Evolutionary conservation across 163 green algal genomes (phyloP), one percentile per base, ranked within the genome.

Genomic region (Scenedesmus sp.): DNA sequence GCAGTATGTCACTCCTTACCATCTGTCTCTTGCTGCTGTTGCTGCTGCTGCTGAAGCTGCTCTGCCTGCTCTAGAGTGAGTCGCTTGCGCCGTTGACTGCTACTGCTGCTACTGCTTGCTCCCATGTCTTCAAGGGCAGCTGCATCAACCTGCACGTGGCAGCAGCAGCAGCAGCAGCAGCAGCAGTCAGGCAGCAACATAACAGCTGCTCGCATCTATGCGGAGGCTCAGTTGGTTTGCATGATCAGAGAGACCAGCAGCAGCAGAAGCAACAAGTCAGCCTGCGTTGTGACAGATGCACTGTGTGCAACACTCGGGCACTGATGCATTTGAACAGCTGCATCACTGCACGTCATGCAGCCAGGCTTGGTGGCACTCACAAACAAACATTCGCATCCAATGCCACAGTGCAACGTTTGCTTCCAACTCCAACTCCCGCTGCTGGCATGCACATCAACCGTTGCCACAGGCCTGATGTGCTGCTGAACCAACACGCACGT

Each of bases 31-130:
- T 57, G 54, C 87, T 90, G 64, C 86, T 84, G 64, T 55, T 82
- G 86, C 86, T 82, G 55, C 83, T 84, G 85, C 86, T 82, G 66
- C 86, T 83, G 66, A 6, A 59, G 66, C 67, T 82, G 86, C 66
- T 90, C 86, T 84, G 86, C 87, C n/a, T 86, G 23, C 57, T 86
- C 87, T 12, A 91, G 59, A 26, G 87, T 86, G 15, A 86, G 34
- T 57, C 87, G 57, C 87, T 26, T 76, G 4, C 87, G 73, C 56
- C 87, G 87, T 76, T 60, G 52, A 12, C 57, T 52, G 70, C 26
- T 46, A 26, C 59, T 34, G 64, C 57, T 52, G 70, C 26, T 46
- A 26, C 59, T 34, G 64, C 15, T 2, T 23, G 18, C 57, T 1
- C 26, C 52, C 67, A 84, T 59, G 1, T 91, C 87, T 23, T 91